Base-by-base conservation (phyloP, 1,139 yeast genomes). In the Yamadazyma atlantica region DNA sequence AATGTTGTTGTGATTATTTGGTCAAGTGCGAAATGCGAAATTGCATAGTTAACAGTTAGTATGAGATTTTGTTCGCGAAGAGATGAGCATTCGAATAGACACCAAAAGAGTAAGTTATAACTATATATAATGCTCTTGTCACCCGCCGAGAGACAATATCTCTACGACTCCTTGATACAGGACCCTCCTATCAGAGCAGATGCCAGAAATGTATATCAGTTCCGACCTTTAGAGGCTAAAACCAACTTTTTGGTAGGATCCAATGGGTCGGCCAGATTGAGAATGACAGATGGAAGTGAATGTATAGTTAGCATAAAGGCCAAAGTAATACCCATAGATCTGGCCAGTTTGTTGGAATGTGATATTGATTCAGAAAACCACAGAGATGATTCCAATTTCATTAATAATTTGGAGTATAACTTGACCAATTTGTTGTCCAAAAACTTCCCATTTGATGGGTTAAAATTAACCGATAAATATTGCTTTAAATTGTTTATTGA, bases 291-390 rank as follows among this genome's bases (percentile, higher is more conserved):
- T 59, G 97, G 97, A 16, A 80, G 89, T 49, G 97, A 90, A 60
- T 88, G 96, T 55, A 82, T 90, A 34, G 90, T 88, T 2, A 92
- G 97, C 53, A 76, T 90, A 35, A 90, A 90, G 60, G 78, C 90
- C 8, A 85, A 85, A 51, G 97, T 90, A 2, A 85, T 86, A n/a
- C 72, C 75, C 39, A 66, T 67, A 25, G 56, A 62, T 15, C 67
- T 56, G 43, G 50, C 57, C 12, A 57, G 75, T 22, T 64, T 88
- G 25, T 66, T 90, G 4, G 81, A 82, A 35, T 82, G 88, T 29
- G 95, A 86, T 42, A 79, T 89, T 15, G 96, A 87, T 51, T 80
- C 84, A 12, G 72, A 80, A 29, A 87, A 87, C 1, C 72, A 73
- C 51, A 69, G 89, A 54, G 90, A 83, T 49, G 89, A 84, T 54